phyloP scores from a whole-genome alignment of 2,329 filamentous ascomycete species.

The Chrysoporthe deuterocubensis region DNA sequence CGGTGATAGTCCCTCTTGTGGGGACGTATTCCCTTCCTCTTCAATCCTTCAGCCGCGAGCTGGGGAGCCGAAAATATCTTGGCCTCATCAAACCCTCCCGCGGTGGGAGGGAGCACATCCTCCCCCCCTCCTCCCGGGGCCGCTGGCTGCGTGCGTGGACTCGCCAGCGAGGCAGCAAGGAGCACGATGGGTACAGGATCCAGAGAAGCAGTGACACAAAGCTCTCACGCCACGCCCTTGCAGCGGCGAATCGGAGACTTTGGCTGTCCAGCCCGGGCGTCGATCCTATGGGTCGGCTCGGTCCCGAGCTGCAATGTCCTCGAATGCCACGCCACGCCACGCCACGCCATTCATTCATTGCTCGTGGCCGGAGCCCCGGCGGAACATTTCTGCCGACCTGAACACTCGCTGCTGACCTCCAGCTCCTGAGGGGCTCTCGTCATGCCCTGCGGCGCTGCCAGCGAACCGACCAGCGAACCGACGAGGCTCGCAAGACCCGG shows the following conservation, averaged over 20 bases:
- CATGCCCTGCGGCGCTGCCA: no score
- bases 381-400: conserved; percentile 2
- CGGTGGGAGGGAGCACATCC: neutral
- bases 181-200: neutral
- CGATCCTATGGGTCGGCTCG: conserved; percentile 7
- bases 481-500: no score
- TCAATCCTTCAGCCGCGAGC: neutral
- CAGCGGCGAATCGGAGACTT: conserved; percentile 4
- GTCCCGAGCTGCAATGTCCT: neutral
- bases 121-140: no score
- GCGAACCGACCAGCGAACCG: no score
- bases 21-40: neutral
- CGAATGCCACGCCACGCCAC: no score
- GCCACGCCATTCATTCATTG: neutral
- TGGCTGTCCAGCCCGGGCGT: neutral
- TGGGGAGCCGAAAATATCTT: neutral
- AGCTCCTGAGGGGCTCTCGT: neutral
- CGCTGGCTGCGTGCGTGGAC: no score
- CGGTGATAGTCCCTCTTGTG: neutral
- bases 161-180: no score
- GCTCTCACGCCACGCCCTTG: no score
- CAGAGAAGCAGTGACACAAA: neutral
- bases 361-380: neutral
- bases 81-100: neutral
- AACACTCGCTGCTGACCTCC: neutral